phyloP scores from a whole-genome alignment of 257 asterid genomes.

The Prunella vulgaris region DNA sequence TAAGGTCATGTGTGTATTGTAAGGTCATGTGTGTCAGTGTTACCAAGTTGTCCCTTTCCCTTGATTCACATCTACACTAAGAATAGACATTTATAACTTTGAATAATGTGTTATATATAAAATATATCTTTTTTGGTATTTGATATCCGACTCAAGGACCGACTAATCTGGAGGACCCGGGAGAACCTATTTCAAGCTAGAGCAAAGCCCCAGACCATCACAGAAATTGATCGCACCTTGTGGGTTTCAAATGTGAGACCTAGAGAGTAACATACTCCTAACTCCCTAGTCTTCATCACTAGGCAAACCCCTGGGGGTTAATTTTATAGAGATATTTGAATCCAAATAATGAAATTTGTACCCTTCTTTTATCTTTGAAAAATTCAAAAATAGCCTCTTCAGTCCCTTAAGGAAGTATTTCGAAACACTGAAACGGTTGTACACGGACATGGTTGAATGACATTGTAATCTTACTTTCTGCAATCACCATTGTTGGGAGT shows the following conservation, averaged over 20 bases:
- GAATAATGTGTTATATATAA: too few relatives aligned
- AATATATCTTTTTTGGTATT: too few relatives aligned
- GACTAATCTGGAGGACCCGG: too few relatives aligned
- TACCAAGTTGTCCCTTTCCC: conserved; percentile 9
- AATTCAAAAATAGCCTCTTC: neutral
- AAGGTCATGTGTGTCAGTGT: conserved; percentile 3
- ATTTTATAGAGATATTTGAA: neutral
- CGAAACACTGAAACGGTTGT: neutral
- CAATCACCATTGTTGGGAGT: conserved; percentile 9
- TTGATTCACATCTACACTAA: conserved; percentile 11
- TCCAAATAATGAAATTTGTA: neutral
- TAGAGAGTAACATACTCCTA: too few relatives aligned
- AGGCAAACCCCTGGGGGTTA: too few relatives aligned
- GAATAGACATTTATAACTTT: conserved; percentile 1
- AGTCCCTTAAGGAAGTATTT: neutral
- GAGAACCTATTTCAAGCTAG: too few relatives aligned
- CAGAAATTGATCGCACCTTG: too few relatives aligned
- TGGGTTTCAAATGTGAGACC: too few relatives aligned
- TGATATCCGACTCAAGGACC: too few relatives aligned
- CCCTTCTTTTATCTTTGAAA: neutral
- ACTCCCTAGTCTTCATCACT: too few relatives aligned
- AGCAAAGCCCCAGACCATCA: too few relatives aligned
- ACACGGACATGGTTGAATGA: conserved; percentile 2
- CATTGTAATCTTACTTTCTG: conserved; percentile 13
- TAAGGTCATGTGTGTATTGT: conserved; percentile 5